Conservation (phyloP, 129 eudicot species). For the Chrysanthemum lavandulifolium region DNA sequence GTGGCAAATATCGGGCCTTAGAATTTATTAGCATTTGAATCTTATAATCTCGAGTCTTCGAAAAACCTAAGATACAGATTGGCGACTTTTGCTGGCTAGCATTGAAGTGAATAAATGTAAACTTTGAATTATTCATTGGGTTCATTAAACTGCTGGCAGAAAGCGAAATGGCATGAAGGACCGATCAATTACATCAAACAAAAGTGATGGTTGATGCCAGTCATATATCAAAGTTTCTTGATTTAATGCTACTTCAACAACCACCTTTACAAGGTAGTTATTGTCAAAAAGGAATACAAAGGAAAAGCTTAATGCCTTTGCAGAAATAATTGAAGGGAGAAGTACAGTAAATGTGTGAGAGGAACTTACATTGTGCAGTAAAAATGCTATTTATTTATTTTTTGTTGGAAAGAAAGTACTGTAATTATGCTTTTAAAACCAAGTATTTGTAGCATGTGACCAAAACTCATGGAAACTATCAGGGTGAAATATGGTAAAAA, state of each 20-base stretch:
- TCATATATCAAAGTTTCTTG: conserved; percentile 28
- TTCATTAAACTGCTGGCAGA: conserved; percentile 48
- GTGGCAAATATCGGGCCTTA: conserved; percentile 20
- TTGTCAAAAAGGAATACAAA: conserved; percentile 26
- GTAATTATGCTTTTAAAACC: conserved; percentile 25
- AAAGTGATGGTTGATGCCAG: conserved; percentile 44
- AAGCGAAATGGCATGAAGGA: conserved; percentile 47
- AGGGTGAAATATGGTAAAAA: conserved; percentile 36
- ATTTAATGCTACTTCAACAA: conserved; percentile 51
- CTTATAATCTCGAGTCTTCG: conserved; percentile 15
- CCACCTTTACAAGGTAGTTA: conserved; percentile 46
- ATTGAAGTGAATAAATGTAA: conserved; percentile 36
- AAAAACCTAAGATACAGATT: conserved; percentile 22
- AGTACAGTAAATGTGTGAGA: conserved; percentile 11
- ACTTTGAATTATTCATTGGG: conserved; percentile 40
- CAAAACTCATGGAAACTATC: conserved; percentile 21
- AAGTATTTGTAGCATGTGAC: conserved; percentile 24
- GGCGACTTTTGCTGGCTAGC: conserved; percentile 35
- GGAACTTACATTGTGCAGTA: neutral
- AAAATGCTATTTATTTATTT: neutral
- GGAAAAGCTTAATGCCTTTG: conserved; percentile 25
- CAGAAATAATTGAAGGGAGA: conserved; percentile 44
- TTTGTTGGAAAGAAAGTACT: neutral
- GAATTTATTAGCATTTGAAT: conserved; percentile 9
- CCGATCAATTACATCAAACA: conserved; percentile 49